Evolutionary conservation across 2,329 filamentous ascomycete genomes (phyloP).

Genomic region (Colletotrichum tropicale): DNA sequence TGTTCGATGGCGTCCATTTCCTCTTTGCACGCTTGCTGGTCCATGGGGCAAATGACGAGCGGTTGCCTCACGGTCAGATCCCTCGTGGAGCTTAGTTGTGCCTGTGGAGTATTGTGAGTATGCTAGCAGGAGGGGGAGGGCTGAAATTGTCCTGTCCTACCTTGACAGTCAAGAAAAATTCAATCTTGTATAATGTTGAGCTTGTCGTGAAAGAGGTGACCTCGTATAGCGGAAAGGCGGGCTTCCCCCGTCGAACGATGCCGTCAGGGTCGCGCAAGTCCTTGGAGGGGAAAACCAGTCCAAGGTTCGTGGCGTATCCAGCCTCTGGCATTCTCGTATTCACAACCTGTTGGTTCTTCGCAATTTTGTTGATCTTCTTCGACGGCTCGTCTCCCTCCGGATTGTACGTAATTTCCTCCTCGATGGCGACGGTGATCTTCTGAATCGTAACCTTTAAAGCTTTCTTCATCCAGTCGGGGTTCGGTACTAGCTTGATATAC

Average conservation of each 20-base stretch:
- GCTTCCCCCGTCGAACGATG: conserved; percentile 82
- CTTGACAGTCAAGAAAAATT: conserved; percentile 95
- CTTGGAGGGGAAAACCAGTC: conserved; percentile 87
- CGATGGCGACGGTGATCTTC: conserved; percentile 91
- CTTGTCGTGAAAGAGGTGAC: conserved; percentile 92
- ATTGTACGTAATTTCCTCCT: conserved; percentile 99
- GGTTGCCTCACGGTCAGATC: conserved; percentile 90
- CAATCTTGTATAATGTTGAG: conserved; percentile 95
- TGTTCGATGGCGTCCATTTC: conserved; percentile 99
- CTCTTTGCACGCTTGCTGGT: conserved; percentile 94
- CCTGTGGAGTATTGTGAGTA: conserved; percentile 54
- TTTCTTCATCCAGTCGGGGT: conserved; percentile 89
- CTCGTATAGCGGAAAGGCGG: conserved; percentile 87
- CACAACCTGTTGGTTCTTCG: conserved; percentile 81
- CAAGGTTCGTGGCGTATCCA: conserved; percentile 92
- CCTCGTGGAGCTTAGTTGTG: conserved; percentile 83
- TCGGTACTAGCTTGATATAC: conserved; percentile 92
- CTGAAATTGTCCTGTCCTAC: conserved; percentile 48
- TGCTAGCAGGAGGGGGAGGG: neutral
- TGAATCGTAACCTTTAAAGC: conserved; percentile 91
- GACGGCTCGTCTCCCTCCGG: conserved; percentile 95
- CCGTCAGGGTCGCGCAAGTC: conserved; percentile 88
- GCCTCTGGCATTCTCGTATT: conserved; percentile 86
- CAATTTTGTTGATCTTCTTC: conserved; percentile 85
- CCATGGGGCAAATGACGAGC: conserved; percentile 94